Conservation (phyloP, 495 filamentous ascomycete species). For the Xylaria intraflava region DNA sequence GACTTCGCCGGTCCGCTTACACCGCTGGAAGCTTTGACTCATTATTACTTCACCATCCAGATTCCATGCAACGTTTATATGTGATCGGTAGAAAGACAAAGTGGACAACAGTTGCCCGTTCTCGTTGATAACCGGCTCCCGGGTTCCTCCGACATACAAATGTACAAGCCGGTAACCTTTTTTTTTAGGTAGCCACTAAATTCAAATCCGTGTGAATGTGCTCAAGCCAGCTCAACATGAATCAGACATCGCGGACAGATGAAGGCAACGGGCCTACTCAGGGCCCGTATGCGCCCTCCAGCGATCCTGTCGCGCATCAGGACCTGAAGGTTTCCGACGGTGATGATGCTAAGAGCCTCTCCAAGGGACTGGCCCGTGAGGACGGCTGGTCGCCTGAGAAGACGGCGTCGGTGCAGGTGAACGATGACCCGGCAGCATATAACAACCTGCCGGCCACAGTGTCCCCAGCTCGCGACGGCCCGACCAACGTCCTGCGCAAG, state of each 20-base stretch:
- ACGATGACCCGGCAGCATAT: constrained; percentile 4
- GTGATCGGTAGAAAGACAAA: too few relatives aligned
- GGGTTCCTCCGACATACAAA: too few relatives aligned
- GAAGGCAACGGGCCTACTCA: constrained; percentile 52
- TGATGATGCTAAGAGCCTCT: constrained; percentile 10
- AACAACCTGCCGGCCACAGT: neutral
- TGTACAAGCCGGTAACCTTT: too few relatives aligned
- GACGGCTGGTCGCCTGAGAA: constrained; percentile 8
- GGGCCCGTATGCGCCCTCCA: constrained; percentile 46
- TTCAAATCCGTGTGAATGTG: neutral
- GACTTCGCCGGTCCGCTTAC: neutral
- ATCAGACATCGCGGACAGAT: constrained; percentile 49
- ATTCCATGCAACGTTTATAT: too few relatives aligned
- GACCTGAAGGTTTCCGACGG: constrained; percentile 41
- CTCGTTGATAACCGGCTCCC: too few relatives aligned
- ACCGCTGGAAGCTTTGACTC: neutral
- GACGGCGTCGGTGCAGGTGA: constrained; percentile 4
- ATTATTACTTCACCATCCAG: neutral
- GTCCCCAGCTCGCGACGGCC: constrained; percentile 2
- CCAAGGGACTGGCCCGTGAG: constrained; percentile 11
- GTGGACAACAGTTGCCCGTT: too few relatives aligned
- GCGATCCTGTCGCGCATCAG: constrained; percentile 51
- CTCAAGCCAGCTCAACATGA: constrained; percentile 32
- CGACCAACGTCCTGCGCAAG: constrained; percentile 17
- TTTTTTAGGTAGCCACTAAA: too few relatives aligned